Evolutionary conservation across 768 basidiomycete genomes (phyloP).

Genomic region (Pulveroboletus sp.): DNA sequence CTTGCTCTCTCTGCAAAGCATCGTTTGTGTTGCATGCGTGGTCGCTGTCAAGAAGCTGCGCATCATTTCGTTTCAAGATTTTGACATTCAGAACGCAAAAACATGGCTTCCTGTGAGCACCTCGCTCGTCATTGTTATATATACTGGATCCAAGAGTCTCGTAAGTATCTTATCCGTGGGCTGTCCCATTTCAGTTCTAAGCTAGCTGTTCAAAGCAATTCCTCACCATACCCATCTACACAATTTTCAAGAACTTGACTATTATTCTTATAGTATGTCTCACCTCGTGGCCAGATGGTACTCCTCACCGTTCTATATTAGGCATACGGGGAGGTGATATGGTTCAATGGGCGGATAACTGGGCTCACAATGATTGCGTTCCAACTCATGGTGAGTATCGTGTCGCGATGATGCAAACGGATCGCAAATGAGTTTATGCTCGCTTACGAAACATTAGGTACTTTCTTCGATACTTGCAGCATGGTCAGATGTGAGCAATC

Average conservation of each 20-base stretch:
- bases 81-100: slow-evolving; percentile 79
- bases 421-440: neutral
- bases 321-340: slow-evolving; percentile 97
- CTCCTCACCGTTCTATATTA: slow-evolving; percentile 26
- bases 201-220: slow-evolving; percentile 64
- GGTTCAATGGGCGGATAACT: slow-evolving; percentile 91
- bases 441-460: slow-evolving; percentile 45
- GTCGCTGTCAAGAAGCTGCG: slow-evolving; percentile 64
- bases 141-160: slow-evolving; percentile 95
- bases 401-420: neutral
- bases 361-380: slow-evolving; percentile 86
- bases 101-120: slow-evolving; percentile 94
- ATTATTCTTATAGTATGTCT: slow-evolving; percentile 89
- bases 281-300: neutral
- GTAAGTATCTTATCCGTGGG: slow-evolving; percentile 45
- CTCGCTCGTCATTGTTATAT: slow-evolving; percentile 90
- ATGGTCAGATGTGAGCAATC: slow-evolving; percentile 73
- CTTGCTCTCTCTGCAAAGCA: slow-evolving; percentile 84
- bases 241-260: slow-evolving; percentile 99
- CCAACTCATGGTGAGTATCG: slow-evolving; percentile 71
- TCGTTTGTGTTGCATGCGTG: slow-evolving; percentile 83
- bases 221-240: slow-evolving; percentile 94
- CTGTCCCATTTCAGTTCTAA: neutral
- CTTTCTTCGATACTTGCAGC: slow-evolving; percentile 94
- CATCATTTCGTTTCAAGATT: slow-evolving; percentile 80